Base-by-base conservation (phyloP, 108 stramenopile species). In the Skeletonema tropicum region DNA sequence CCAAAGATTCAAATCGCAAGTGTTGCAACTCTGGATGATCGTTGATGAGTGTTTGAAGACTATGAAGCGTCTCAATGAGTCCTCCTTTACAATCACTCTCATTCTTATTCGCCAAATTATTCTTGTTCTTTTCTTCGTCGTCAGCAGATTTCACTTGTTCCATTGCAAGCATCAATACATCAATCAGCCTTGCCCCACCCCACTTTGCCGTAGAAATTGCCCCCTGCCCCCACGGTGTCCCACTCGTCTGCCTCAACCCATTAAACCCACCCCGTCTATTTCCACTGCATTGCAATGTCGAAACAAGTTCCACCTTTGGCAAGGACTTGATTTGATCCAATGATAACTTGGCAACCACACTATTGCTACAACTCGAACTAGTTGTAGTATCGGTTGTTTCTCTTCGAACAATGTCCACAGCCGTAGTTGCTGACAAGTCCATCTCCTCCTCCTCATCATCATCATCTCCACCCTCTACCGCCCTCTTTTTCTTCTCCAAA, bases 241-340 rank as follows among this genome's bases (percentile, higher is more conserved):
- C 98, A 41, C 88, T 92, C 6, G 97, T 96, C 41, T 88, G 81
- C 61, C 88, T 83, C 31, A 93, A 87, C 11, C 78, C 79, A 64
- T 92, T 90, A 78, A 97, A 92, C 25, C 90, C 95, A 59, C 85
- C 79, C 10, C 98, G 92, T 19, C 99, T 92, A 79, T 99, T 99
- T 2, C 99, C 99, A 75, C 91, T 95, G 82, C 99, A 99, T 78
- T 99, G 99, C 35, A 99, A 85, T 6, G 98, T 98, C 10, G 92
- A 73, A 0, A 77, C 73, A 11, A 99, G 77, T 59, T 83, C 86
- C 5, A 80, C 74, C 73, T 94, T 91, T 9, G 84, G 83, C 70
- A 94, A 70, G 6, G 82, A 78, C 74, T 89, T 90, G 60, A 94
- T 68, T 64, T 94, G 89, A 6, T 90, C 91, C 59, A 94, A 55